A percentile compares a stretch with the other conserved stretches of the same genome.
These are phyloP conservation scores for Clitoria ternatea DNA, from an alignment of 306 rosid species.

Conservation along the genomic window DNA sequence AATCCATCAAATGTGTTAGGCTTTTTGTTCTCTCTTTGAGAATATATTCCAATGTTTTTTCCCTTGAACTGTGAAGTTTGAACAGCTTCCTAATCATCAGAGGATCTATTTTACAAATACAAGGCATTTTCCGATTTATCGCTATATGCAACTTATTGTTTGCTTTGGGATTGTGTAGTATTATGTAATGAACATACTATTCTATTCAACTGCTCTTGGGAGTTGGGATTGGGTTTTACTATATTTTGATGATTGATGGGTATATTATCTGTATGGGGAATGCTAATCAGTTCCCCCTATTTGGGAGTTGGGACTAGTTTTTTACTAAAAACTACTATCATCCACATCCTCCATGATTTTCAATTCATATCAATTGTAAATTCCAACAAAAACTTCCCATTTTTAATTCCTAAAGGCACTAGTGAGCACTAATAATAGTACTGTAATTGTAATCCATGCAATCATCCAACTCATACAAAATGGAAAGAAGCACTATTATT, in stretches of 20 bases:
- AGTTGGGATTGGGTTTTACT: too few species aligned
- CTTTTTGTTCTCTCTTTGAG: conserved; percentile 3
- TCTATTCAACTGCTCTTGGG: background rate
- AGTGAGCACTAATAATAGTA: too few species aligned
- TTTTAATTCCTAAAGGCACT: too few species aligned
- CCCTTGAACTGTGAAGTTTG: background rate
- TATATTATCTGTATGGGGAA: background rate
- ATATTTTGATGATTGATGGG: background rate
- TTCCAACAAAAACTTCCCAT: too few species aligned
- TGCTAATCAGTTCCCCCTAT: too few species aligned
- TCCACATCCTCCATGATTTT: too few species aligned
- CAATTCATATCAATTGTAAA: too few species aligned
- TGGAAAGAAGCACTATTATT: background rate
- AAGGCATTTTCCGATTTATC: background rate
- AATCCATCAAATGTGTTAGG: background rate
- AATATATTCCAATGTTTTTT: background rate
- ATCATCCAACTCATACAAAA: background rate
- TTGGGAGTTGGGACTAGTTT: too few species aligned
- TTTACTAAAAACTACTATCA: too few species aligned
- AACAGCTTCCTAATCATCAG: background rate
- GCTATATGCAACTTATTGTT: background rate
- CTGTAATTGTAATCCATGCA: background rate
- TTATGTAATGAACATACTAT: background rate
- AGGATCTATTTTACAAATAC: conserved; percentile 7
- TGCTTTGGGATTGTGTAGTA: conserved; percentile 7